Base-by-base conservation (phyloP, 2,329 filamentous ascomycete species). In the Pyricularia pennisetigena region DNA sequence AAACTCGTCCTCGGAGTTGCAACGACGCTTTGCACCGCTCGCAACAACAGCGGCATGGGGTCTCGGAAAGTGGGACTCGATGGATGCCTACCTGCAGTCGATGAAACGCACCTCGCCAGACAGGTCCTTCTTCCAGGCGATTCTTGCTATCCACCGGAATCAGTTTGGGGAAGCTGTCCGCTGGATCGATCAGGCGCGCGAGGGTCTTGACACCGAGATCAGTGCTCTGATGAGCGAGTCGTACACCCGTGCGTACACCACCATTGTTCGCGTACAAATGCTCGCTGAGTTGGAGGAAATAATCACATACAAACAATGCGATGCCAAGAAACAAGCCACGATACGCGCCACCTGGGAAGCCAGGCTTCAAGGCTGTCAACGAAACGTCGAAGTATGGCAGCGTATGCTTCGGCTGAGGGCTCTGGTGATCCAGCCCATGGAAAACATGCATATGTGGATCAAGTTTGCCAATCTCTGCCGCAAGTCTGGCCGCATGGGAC, bases 401-500 rank as follows among this genome's bases (percentile, higher is more conserved):
- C 88, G 95, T 70, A 98, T 98, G 93, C 88, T 99, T 68, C 95
- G 97, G 76, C 89, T 99, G 35, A 89, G 95, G 70, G 92, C 93
- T 24, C 84, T 99, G 67, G 95, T 99, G 69, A 94, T 98, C 70
- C 90, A 90, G 0, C 94, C 96, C 0, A 88, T 88, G 41, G 94
- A 99, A 77, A 97, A 97, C 74, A 93, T 97, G 83, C 92, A 97
- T 74, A 99, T 99, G 93, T 97, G 94, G 89, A 98, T 99, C 82
- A 99, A 99, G 77, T 99, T 97, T 77, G 92, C 95, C 74, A 99
- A 98, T 74, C 87, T 99, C 6, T 99, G 96, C 79, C 91, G 96
- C 74, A 99, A 99, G 79, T 97, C 94, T 63, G 91, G 93, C 69
- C 90, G 95, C 32, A 94, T 94, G 84, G 94, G 95, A 10, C 86